Evolutionary conservation across 2,329 filamentous ascomycete genomes (phyloP).

Genomic region (Hypoxylon sp.): DNA sequence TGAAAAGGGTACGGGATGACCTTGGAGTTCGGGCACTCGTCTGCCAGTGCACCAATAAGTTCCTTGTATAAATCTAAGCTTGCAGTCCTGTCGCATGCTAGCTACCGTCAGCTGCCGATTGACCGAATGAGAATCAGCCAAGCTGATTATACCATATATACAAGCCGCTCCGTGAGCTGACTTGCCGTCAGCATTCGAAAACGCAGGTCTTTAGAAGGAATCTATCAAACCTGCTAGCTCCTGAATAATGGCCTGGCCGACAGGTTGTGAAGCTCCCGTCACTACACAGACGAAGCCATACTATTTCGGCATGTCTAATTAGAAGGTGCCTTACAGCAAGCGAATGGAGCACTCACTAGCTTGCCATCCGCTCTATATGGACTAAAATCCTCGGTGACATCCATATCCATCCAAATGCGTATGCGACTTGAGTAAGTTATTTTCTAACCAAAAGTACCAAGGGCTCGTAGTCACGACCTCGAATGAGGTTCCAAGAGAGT

Average conservation of each 20-base stretch:
- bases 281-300: conserved; percentile 76
- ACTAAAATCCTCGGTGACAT: conserved; percentile 42
- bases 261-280: conserved; percentile 70
- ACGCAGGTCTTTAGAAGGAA: no score
- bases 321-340: background rate
- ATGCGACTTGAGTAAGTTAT: background rate
- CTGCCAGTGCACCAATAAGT: conserved; percentile 58
- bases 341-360: conserved; percentile 44
- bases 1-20: conserved; percentile 72
- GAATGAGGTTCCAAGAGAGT: background rate
- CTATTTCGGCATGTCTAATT: conserved; percentile 50
- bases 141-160: conserved; percentile 62
- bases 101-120: conserved; percentile 32
- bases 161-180: conserved; percentile 73
- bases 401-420: conserved; percentile 24
- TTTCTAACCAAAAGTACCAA: background rate
- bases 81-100: conserved; percentile 63
- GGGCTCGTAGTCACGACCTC: background rate
- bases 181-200: conserved; percentile 33
- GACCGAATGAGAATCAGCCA: background rate
- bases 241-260: conserved; percentile 69
- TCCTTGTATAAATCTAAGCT: conserved; percentile 55
- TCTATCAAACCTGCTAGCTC: conserved; percentile 66
- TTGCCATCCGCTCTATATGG: conserved; percentile 44
- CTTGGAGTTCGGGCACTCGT: conserved; percentile 66